Evolutionary conservation across 371 early-diverging fungal genomes (phyloP), one percentile per base, ranked within the genome.

Genomic region (Circinella umbellata): DNA sequence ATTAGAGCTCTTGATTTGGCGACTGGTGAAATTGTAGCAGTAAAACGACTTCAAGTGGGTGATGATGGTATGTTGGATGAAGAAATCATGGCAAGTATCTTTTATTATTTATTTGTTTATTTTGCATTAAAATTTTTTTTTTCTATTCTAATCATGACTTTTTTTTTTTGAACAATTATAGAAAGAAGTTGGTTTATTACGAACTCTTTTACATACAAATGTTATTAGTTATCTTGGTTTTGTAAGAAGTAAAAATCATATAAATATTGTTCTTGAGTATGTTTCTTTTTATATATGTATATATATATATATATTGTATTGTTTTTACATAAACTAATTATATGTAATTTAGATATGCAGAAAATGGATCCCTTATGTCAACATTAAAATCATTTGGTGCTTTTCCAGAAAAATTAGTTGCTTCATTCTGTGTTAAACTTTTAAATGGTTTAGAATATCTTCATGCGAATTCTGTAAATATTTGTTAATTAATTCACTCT

Each of bases 391-490:
- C 94, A 39, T 98, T 97, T 85, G 98, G 98, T 0, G 85, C 88
- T 39, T 93, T 99, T 64, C 94, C 97, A 1, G 99, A 98, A 79
- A 92, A 90, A 66, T 84, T 99, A n/a, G 95, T 97, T 17, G 87
- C 93, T 4, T 88, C 94, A 0, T 99, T 97, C 79, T 91, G 95
- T 38, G 85, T 88, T 51, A 97, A 98, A 80, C 94, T 97, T 9
- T 83, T 98, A 20, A 89, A 93, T 49, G 99, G 94, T 0, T 87
- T 99, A 20, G 83, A 90, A 4, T 99, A 97, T 79, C 85, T 99
- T 38, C 99, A 99, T 75, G 90, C 89, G 1, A 92, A 95, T 73
- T 89, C 88, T 64, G 78, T 73, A 54, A 14, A 34, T 60, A 14
- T 27, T 34, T 37, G 5, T n/a, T 11, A 4, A 4, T 39, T 9